Evolutionary conservation across 192 early-diverging fungal genomes (phyloP).

Genomic region (Linnemannia schmuckeri): DNA sequence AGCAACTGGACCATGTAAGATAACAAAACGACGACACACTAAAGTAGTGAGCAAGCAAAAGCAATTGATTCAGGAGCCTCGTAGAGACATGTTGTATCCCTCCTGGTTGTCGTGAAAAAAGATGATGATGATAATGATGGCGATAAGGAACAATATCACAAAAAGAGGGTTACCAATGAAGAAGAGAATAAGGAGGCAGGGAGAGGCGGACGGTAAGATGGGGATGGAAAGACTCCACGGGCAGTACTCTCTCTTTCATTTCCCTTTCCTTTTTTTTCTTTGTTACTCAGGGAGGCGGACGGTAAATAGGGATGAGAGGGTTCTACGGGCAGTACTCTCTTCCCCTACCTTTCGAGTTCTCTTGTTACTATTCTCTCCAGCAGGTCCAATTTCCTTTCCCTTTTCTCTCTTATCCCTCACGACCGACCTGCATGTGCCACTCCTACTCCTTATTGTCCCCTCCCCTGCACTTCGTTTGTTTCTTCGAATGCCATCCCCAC

Average conservation of each 20-base stretch:
- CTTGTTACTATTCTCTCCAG: neutral
- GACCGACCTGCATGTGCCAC: neutral
- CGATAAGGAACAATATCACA: neutral
- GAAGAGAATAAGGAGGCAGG: neutral
- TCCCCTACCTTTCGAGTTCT: neutral
- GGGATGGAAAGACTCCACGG: neutral
- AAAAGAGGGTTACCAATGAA: neutral
- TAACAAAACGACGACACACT: neutral
- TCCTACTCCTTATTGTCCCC: neutral
- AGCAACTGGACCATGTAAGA: constrained; percentile 58
- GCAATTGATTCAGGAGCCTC: neutral
- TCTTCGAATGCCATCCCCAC: neutral
- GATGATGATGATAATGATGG: neutral
- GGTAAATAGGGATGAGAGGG: neutral
- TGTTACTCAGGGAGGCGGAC: neutral
- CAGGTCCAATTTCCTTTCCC: neutral
- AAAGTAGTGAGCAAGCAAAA: neutral
- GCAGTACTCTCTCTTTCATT: neutral
- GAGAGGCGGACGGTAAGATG: too few relatives aligned
- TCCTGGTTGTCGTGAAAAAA: neutral
- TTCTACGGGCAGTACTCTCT: neutral
- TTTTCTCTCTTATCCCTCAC: neutral
- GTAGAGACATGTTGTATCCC: neutral
- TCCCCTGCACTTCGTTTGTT: neutral
- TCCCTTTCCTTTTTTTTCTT: neutral